Conservation (phyloP, 1,284 basidiomycete genomes). For the Fomitopsis schrenkii region DNA sequence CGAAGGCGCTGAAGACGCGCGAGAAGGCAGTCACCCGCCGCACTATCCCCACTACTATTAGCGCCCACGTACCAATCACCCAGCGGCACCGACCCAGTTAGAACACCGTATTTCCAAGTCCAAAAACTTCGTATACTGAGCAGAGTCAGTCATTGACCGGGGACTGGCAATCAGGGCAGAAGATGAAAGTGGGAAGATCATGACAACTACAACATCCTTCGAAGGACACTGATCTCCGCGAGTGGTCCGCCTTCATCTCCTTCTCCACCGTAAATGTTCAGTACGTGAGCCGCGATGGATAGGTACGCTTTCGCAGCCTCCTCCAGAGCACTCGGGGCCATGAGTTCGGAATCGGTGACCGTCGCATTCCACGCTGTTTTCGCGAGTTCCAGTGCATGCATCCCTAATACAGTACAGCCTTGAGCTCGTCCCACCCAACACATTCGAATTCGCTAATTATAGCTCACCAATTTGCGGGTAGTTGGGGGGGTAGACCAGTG, state of each 20-base stretch:
- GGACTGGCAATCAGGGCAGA: no score
- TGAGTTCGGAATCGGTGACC: constrained; percentile 11
- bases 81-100: no score
- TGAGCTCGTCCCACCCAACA: background rate
- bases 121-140: no score
- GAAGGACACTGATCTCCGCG: constrained; percentile 44
- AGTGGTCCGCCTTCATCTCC: constrained; percentile 59
- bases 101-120: no score
- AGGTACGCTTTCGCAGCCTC: constrained; percentile 33
- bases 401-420: constrained; percentile 37
- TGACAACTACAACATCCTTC: constrained; percentile 17
- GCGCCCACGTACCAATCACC: no score
- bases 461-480: constrained; percentile 74
- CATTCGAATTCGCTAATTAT: background rate
- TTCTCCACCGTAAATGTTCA: constrained; percentile 48
- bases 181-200: background rate
- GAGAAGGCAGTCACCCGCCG: no score
- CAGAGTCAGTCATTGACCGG: no score
- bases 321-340: constrained; percentile 11
- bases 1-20: no score
- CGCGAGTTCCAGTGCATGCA: constrained; percentile 70
- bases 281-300: constrained; percentile 35
- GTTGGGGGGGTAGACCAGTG: constrained; percentile 61
- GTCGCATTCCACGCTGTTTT: constrained; percentile 71
- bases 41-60: no score